A percentile compares a stretch with the other conserved stretches of the same genome.
Conservation (phyloP, 2,329 filamentous ascomycete species). For the Fusarium guadeloupense region DNA sequence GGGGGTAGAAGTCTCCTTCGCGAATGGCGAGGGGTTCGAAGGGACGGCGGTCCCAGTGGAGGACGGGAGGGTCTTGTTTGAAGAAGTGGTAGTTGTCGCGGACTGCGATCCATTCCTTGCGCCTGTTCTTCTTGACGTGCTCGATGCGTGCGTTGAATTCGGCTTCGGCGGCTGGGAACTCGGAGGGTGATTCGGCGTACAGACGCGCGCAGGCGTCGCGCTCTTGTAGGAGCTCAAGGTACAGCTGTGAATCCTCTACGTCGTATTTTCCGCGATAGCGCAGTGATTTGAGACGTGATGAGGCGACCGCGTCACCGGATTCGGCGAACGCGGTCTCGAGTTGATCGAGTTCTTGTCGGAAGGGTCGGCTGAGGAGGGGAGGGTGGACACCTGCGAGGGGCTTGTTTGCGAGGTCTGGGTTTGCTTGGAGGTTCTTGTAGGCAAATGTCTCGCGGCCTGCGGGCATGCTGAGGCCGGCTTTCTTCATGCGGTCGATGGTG, state of each 20-base stretch:
- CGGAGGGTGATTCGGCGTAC: constrained; percentile 11
- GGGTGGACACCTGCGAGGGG: constrained; percentile 44
- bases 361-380: constrained; percentile 51
- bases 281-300: constrained; percentile 42
- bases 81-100: constrained; percentile 66
- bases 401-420: constrained; percentile 35
- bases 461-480: constrained; percentile 55
- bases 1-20: constrained; percentile 73
- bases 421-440: constrained; percentile 36
- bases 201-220: constrained; percentile 43
- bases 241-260: constrained; percentile 32
- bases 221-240: constrained; percentile 48
- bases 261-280: constrained; percentile 42
- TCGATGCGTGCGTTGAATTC: constrained; percentile 50
- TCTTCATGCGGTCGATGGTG: constrained; percentile 58
- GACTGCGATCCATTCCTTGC: constrained; percentile 50
- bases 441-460: constrained; percentile 52
- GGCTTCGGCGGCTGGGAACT: constrained; percentile 44
- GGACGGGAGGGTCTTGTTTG: constrained; percentile 58
- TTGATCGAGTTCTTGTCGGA: constrained; percentile 54
- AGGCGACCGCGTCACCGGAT: background rate
- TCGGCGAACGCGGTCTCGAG: constrained; percentile 46
- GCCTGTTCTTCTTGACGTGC: constrained; percentile 45
- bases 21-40: constrained; percentile 73
- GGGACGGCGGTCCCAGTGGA: constrained; percentile 75